Base-by-base conservation (phyloP, 75 land plant species). In the Cunninghamia lanceolata region DNA sequence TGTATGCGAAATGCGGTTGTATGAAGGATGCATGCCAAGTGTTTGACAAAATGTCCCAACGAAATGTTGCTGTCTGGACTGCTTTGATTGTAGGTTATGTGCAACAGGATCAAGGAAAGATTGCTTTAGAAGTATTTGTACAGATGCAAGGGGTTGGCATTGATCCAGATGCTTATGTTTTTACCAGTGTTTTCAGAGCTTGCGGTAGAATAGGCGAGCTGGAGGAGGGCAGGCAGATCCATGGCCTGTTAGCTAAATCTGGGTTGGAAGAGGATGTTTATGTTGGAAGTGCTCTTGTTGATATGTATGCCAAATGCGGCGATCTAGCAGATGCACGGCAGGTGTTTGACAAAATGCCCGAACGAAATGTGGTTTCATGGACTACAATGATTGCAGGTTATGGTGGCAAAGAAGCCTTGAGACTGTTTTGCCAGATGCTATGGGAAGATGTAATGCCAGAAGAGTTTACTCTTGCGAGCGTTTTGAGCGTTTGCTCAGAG, bases 1-100 rank as follows among this genome's bases (percentile, higher is more conserved):
- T 95, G 95, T 92, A 83, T 75, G 85, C 87, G 2, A 95, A 87
- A 86, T 95, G 92, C 86, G 93, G 88, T 4, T 84, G 91, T 84
- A 90, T 89, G 85, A 52, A 86, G 0, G 93, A 91, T 83, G 94
- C 93, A 40, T 19, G 87, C 76, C 89, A 89, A 85, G 85, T 93
- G 83, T 93, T 93, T 66, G 7, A 82, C 63, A 53, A 39, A 15
- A 76, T 89, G 87, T 30, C 78, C 2, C 43, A 86, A 42, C 79
- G 83, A 40, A 45, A 71, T 84, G 84, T 89, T 3, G 71, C 88
- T 17, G 85, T 83, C 0, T 89, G 88, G 91, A 92, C 93, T 21
- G 82, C 92, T 30, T 43, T 94, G 88, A 77, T 93, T 0, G 86
- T 85, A 86, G 94, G 90, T 13, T 90, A 92, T 87, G 90, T 90